Conservation (phyloP, 305 asterid species). For the Fraxinus floribunda region DNA sequence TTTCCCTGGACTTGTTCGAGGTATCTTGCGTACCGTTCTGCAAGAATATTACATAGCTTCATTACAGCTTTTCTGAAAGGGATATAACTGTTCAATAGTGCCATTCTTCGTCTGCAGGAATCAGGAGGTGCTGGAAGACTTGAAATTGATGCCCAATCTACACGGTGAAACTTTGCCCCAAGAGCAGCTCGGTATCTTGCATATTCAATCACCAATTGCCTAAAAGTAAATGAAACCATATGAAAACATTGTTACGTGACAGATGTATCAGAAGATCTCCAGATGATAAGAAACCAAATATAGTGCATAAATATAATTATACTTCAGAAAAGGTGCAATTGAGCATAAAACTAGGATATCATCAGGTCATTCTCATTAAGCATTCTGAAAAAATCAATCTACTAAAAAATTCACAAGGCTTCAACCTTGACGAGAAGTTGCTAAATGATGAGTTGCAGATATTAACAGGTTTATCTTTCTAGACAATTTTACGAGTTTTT, state of each 20-base stretch:
- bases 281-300: constrained; percentile 11
- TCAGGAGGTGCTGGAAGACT: constrained; percentile 84
- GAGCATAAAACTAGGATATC: constrained; percentile 17
- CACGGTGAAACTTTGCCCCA: constrained; percentile 76
- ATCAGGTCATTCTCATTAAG: constrained; percentile 8
- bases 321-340: constrained; percentile 4
- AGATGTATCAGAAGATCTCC: constrained; percentile 12
- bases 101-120: constrained; percentile 85
- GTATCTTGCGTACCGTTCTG: constrained; percentile 57
- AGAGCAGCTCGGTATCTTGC: constrained; percentile 73
- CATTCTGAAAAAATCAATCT: constrained; percentile 15
- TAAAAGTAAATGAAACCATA: constrained; percentile 32
- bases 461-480: constrained; percentile 20
- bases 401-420: constrained; percentile 8
- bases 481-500: constrained; percentile 23
- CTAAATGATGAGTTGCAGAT: constrained; percentile 17
- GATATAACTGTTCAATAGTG: constrained; percentile 45
- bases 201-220: constrained; percentile 82
- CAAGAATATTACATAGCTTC: constrained; percentile 69
- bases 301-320: not conserved
- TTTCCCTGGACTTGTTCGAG: constrained; percentile 55
- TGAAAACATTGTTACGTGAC: constrained; percentile 22
- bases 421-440: not conserved
- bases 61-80: constrained; percentile 66
- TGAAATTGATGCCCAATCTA: constrained; percentile 64